Evolutionary conservation across 495 filamentous ascomycete species (phyloP).

Genomic region (Tuber microsphaerosporum): DNA sequence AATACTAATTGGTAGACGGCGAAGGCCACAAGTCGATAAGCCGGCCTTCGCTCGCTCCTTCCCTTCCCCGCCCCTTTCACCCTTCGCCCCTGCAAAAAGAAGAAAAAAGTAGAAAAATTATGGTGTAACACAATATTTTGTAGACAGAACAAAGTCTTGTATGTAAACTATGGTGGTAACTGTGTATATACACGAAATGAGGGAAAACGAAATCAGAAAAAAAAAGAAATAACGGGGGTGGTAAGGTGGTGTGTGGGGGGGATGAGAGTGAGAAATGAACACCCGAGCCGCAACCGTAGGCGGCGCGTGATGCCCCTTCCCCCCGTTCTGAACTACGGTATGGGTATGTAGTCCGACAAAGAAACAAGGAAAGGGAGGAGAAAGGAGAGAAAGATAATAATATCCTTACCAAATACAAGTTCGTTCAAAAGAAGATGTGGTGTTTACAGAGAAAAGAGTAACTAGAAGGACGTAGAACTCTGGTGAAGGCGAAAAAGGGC

Average conservation of each 20-base stretch:
- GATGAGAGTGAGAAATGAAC: slow-evolving; percentile 5
- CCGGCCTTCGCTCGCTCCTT: neutral
- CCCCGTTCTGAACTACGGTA: neutral
- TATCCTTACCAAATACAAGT: neutral
- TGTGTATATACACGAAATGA: neutral
- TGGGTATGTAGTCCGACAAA: neutral
- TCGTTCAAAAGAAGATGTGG: neutral
- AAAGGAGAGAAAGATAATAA: neutral
- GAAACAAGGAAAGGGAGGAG: neutral
- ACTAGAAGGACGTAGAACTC: neutral
- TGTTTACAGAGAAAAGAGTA: slow-evolving; percentile 1
- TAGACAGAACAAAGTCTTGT: neutral
- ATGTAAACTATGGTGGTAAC: neutral
- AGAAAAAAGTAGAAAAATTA: neutral
- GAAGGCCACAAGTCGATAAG: neutral
- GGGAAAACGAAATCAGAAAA: neutral
- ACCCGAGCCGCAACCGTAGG: neutral
- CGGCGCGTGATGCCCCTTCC: slow-evolving; percentile 2
- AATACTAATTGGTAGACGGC: neutral
- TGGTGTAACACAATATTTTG: neutral
- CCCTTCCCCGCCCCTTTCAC: neutral
- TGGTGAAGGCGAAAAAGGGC: neutral
- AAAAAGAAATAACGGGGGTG: neutral
- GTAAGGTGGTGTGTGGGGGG: slow-evolving; percentile 5
- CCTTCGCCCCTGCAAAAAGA: neutral